Evolutionary conservation across 2,329 filamentous ascomycete genomes (phyloP).

Genomic region (Decorospora gaudefroyi): DNA sequence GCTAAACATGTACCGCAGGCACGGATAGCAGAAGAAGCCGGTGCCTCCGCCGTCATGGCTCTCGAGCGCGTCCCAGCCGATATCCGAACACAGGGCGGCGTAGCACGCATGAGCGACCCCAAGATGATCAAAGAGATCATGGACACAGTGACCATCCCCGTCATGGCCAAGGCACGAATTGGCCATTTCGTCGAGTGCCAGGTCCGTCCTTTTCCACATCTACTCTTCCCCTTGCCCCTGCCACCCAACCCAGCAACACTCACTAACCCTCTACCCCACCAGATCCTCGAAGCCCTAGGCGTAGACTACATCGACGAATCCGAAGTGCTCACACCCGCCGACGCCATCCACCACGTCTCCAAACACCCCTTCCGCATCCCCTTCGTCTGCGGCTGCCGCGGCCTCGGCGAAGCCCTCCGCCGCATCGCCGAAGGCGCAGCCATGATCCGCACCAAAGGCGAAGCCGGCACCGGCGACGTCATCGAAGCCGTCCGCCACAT

Average conservation of each 20-base stretch:
- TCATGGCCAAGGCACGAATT: slow-evolving; percentile 98
- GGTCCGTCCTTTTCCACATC: slow-evolving; percentile 48
- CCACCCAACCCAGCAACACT: background rate
- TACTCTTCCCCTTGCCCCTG: background rate
- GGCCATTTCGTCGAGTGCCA: slow-evolving; percentile 98
- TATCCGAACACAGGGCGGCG: slow-evolving; percentile 88
- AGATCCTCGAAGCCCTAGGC: slow-evolving; percentile 92
- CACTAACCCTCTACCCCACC: background rate
- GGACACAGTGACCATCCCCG: slow-evolving; percentile 90
- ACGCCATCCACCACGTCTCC: slow-evolving; percentile 87
- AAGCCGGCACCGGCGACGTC: slow-evolving; percentile 95
- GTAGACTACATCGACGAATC: slow-evolving; percentile 99
- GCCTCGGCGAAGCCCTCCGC: slow-evolving; percentile 89
- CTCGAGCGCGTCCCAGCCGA: slow-evolving; percentile 96
- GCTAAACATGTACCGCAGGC: slow-evolving; percentile 65
- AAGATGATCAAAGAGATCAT: slow-evolving; percentile 95
- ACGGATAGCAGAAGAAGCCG: slow-evolving; percentile 95
- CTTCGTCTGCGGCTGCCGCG: slow-evolving; percentile 95
- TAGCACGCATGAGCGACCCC: slow-evolving; percentile 96
- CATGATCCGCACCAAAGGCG: slow-evolving; percentile 99
- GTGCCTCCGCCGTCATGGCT: slow-evolving; percentile 96
- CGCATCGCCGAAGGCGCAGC: slow-evolving; percentile 91
- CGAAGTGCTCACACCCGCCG: slow-evolving; percentile 95
- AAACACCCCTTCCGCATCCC: slow-evolving; percentile 82
- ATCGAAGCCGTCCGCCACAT: slow-evolving; percentile 97